Conservation (phyloP, 2,329 filamentous ascomycete species). For the Hypoxylon sp. region DNA sequence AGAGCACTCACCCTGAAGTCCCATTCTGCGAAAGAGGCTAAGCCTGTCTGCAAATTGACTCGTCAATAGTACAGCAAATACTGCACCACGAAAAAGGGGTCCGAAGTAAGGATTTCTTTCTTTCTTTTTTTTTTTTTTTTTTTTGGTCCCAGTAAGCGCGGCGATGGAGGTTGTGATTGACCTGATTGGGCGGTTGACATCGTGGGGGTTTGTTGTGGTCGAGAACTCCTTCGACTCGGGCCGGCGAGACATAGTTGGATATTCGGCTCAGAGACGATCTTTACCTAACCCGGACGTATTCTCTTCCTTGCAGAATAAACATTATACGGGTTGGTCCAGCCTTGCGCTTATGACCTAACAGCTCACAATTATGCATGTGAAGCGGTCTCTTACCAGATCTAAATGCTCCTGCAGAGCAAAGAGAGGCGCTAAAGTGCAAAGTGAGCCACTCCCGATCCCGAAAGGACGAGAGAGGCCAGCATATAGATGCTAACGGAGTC, state of each 20-base stretch:
- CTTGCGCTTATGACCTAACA: slow-evolving; percentile 35
- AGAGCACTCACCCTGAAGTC: slow-evolving; percentile 19
- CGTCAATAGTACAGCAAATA: slow-evolving; percentile 30
- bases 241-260: slow-evolving; percentile 35
- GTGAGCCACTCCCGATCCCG: slow-evolving; percentile 19
- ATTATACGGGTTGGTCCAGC: slow-evolving; percentile 27
- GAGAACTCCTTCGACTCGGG: slow-evolving; percentile 41
- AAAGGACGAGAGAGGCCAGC: slow-evolving; percentile 4
- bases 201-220: slow-evolving; percentile 42
- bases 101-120: slow-evolving; percentile 31
- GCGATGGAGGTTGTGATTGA: slow-evolving; percentile 13
- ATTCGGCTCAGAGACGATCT: slow-evolving; percentile 38
- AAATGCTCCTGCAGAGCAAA: slow-evolving; percentile 19
- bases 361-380: slow-evolving; percentile 21
- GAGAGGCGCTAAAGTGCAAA: slow-evolving; percentile 13
- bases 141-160: slow-evolving; percentile 37
- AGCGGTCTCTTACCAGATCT: slow-evolving; percentile 19
- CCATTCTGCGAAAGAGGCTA: slow-evolving; percentile 34
- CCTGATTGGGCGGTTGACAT: slow-evolving; percentile 34
- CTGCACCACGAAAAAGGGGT: slow-evolving; percentile 14
- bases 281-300: slow-evolving; percentile 25
- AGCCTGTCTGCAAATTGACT: slow-evolving; percentile 30
- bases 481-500: slow-evolving; percentile 1
- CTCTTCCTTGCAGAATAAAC: slow-evolving; percentile 38
- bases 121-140: slow-evolving; percentile 34